These are phyloP conservation scores for Panaeolus cyanescens DNA, from an alignment of 768 basidiomycete genomes.

Conservation along the genomic window DNA sequence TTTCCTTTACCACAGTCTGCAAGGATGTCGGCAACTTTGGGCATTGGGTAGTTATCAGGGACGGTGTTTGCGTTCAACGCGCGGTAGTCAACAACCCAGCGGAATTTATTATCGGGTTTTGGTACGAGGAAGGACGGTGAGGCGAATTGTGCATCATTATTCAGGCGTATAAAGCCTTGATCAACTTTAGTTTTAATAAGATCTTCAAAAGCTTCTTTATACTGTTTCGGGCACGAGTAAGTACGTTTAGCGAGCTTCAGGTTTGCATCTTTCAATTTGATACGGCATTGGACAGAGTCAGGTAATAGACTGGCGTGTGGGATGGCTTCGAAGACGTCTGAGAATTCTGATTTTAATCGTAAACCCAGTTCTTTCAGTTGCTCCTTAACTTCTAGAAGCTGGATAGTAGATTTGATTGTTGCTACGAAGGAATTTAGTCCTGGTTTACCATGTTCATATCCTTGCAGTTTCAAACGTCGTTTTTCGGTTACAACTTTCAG, in stretches of 20 bases:
- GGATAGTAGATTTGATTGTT: background rate
- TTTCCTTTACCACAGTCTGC: constrained; percentile 18
- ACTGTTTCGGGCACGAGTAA: background rate
- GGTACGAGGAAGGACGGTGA: constrained; percentile 31
- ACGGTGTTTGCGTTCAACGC: constrained; percentile 27
- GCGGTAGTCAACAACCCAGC: constrained; percentile 36
- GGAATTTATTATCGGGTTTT: no score
- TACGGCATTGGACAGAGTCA: background rate
- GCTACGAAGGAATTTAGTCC: background rate
- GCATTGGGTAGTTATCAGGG: constrained; percentile 21
- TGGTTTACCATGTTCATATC: background rate
- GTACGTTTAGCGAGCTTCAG: no score
- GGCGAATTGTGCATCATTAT: background rate
- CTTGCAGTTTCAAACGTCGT: background rate
- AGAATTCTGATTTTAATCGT: background rate
- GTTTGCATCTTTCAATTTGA: constrained; percentile 28
- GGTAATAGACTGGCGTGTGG: constrained; percentile 16
- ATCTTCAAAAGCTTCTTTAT: background rate
- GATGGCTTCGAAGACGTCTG: constrained; percentile 14
- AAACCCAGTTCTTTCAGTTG: background rate
- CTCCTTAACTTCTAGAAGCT: background rate
- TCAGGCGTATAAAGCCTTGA: background rate
- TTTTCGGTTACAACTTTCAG: background rate
- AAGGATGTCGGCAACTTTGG: constrained; percentile 21
- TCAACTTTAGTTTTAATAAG: background rate